A percentile compares a stretch with the other conserved stretches of the same genome.
Conservation (phyloP, 1,284 basidiomycete genomes). For the Sanghuangporus sanghuang region DNA sequence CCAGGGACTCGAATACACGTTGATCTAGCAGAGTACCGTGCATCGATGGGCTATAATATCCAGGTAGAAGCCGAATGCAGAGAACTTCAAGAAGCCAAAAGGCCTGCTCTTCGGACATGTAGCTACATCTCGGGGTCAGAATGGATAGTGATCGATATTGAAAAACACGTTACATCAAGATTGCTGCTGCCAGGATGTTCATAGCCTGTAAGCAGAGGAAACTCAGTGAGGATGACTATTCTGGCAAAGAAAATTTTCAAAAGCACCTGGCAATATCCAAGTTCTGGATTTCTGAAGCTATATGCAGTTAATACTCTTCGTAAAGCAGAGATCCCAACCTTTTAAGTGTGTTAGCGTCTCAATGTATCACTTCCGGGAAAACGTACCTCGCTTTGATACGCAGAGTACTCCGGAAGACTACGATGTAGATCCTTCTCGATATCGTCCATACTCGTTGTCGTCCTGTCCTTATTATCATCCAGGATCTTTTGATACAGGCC, state of each 20-base stretch:
- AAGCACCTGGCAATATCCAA: slow-evolving; percentile 78
- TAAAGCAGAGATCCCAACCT: slow-evolving; percentile 69
- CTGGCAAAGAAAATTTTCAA: neutral
- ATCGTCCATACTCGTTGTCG: slow-evolving; percentile 91
- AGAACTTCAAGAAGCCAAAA: slow-evolving; percentile 97
- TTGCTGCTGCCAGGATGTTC: slow-evolving; percentile 90
- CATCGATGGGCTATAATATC: slow-evolving; percentile 99
- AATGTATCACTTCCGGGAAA: neutral
- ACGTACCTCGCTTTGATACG: slow-evolving; percentile 78
- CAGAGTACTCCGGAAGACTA: slow-evolving; percentile 91
- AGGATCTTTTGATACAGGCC: slow-evolving; percentile 82
- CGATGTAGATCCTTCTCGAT: slow-evolving; percentile 99
- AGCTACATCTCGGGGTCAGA: slow-evolving; percentile 45
- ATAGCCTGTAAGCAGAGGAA: slow-evolving; percentile 62
- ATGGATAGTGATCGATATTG: neutral
- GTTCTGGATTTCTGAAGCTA: slow-evolving; percentile 94
- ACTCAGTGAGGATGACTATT: neutral
- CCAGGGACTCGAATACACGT: slow-evolving; percentile 96
- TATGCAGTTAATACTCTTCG: slow-evolving; percentile 94
- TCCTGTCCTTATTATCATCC: slow-evolving; percentile 74
- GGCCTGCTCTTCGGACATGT: slow-evolving; percentile 98
- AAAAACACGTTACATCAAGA: slow-evolving; percentile 91
- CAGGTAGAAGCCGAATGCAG: slow-evolving; percentile 91
- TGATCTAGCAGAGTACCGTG: slow-evolving; percentile 98
- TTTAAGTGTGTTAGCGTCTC: neutral